Base-by-base conservation (phyloP, 1,284 basidiomycete species). In the Kalmanozyma brasiliensis region DNA sequence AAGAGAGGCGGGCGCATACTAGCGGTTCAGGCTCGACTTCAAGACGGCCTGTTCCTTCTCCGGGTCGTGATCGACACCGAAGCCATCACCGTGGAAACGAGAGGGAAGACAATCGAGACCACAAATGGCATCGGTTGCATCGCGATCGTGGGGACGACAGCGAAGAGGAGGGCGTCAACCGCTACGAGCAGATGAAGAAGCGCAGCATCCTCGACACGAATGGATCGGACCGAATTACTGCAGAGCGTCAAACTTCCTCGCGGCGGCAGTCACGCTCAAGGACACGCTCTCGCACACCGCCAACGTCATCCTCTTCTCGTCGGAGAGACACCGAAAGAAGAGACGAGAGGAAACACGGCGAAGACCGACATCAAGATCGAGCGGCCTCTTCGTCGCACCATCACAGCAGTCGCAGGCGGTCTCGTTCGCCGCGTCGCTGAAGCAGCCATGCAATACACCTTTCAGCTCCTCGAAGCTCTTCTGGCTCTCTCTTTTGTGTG, bases 181-280 rank as follows among this genome's bases (percentile, higher is more conserved):
- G 64, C 11, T 62, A 68, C 53, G 49, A 62, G 36, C 46, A 46
- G 44, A 49, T 51, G 41, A 68, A 53, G 20, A 58, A 45, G 32
- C 53, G 53, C 26, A 53, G 55, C 45, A 43, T 64, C 14, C 30
- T 64, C 7, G 61, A 64, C n/a, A 10, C 20, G 6, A 11, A 52
- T 41, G 29, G 20, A 9, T 6, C 37, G 16, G 37, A 37, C 6
- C 36, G 17, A 6, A 4, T 17, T 2, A 26, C 16, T 17, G 14
- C 8, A 32, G 24, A 35, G 14, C 22, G 30, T 8, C 9, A 30
- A 19, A 22, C 20, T 14, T 30, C 26, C 10, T 49, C 56, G n/a
- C 44, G 38, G 17, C 26, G 29, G 13, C 55, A 32, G 0, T 49
- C 48, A 23, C 37, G 47, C 2, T 49, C n/a, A n/a, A n/a, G n/a